These are phyloP conservation scores for Phyllosticta capitalensis DNA, from an alignment of 2,329 filamentous ascomycete genomes.

Conservation along the genomic window DNA sequence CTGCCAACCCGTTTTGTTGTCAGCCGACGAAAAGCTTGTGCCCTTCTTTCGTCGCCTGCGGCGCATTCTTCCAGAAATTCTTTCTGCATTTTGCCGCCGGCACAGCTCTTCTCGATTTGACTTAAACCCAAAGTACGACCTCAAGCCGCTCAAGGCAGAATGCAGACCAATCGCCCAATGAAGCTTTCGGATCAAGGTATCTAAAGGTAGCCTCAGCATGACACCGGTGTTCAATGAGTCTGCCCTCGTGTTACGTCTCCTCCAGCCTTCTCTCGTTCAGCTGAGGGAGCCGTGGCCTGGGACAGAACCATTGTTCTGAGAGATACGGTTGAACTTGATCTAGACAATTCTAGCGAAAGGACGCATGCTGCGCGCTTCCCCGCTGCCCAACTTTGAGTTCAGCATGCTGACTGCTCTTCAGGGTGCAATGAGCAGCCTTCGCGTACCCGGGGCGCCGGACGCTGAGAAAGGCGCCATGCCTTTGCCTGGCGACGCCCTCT, in stretches of 20 bases:
- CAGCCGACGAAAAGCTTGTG: background rate
- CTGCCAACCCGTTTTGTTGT: background rate
- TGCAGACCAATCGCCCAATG: conserved; percentile 8
- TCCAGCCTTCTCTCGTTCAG: background rate
- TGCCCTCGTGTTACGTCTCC: background rate
- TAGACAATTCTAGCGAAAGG: conserved; percentile 46
- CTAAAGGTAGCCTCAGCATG: conserved; percentile 12
- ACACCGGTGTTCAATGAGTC: conserved; percentile 6
- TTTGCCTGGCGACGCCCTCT: background rate
- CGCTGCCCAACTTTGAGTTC: conserved; percentile 4
- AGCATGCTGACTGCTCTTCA: conserved; percentile 1
- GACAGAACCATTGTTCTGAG: conserved; percentile 32
- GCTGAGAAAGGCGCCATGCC: conserved; percentile 2
- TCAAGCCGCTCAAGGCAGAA: background rate
- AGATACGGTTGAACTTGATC: conserved; percentile 48
- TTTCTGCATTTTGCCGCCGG: background rate
- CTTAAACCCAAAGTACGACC: conserved; percentile 7
- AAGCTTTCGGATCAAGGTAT: conserved; percentile 11
- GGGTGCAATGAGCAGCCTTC: conserved; percentile 4
- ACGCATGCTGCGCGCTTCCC: conserved; percentile 35
- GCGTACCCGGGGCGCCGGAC: background rate
- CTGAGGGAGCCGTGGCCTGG: background rate
- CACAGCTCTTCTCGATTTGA: background rate
- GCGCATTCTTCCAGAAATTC: background rate
- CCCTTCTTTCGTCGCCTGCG: background rate